Evolutionary conservation across 2,329 filamentous ascomycete species (phyloP), one percentile per base, ranked within the genome.

Genomic region (Colletotrichum tropicicola): DNA sequence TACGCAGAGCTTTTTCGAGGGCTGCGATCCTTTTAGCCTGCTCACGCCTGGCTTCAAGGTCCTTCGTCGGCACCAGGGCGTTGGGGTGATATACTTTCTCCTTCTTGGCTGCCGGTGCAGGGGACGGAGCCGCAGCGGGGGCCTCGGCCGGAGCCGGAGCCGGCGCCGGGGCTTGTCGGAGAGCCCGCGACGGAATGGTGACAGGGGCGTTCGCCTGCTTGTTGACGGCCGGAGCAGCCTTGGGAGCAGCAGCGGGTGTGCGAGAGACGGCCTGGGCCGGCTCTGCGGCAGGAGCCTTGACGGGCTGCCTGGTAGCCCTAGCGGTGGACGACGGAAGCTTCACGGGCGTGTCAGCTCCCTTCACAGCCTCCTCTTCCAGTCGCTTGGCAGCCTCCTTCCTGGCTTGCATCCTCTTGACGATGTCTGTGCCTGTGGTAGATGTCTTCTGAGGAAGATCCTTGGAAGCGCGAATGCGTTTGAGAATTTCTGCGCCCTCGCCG

Each of bases 71-170:
- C 2, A 51, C 19, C 15, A 61, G 3, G 0, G 62, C 62, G 10
- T 47, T 65, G 6, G 62, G 57, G 43, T 65, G 62, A 17, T 65
- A 65, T 0, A 23, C 43, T 48, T 64, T 65, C 35, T 65, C 48
- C 41, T 56, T 52, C 51, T 65, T 59, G 8, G 37, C 35, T n/a
- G 47, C 62, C 1, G 43, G 39, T 2, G 55, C 47, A 2, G 60
- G 39, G 1, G 47, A 47, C 10, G 41, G 28, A 3, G 41, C 28
- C 6, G 48, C 19, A 4, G 41, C 28, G 5, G 43, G 52, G 1
- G 37, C n/a, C n/a, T n/a, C n/a, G 1, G 47, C 56, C 10, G 41
- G 28, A 3, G 41, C 28, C 6, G 48, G 21, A 4, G 41, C 28
- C 5, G 43, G 52, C 0, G 37, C 13, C 2, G 48, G 17, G 5